Percentiles rank a stretch among this genome's conserved stretches.
Conservation (phyloP, 2,329 filamentous ascomycete genomes). For the Fusarium setosum region DNA sequence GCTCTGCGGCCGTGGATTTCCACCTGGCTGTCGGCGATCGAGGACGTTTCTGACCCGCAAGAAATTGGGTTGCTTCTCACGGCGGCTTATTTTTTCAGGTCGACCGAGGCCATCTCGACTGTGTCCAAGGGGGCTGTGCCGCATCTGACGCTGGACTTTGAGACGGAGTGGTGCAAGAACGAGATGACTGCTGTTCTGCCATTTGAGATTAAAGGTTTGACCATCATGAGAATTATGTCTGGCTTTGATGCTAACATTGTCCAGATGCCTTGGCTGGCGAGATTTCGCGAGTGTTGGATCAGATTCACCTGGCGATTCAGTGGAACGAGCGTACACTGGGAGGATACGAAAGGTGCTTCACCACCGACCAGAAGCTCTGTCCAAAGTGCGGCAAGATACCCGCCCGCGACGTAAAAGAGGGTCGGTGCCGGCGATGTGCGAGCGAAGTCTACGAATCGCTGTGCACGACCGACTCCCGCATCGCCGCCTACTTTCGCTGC, state of each 20-base stretch:
- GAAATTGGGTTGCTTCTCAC: neutral
- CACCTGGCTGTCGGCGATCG: neutral
- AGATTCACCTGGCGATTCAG: neutral
- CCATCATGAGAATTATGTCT: neutral
- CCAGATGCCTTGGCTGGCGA: neutral
- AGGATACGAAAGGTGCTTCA: neutral
- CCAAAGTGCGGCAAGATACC: neutral
- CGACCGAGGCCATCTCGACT: neutral
- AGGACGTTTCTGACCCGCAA: neutral
- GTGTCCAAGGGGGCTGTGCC: neutral
- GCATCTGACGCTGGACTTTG: constrained; percentile 1
- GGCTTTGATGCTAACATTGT: neutral
- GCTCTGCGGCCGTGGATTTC: neutral
- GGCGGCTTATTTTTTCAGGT: constrained; percentile 2
- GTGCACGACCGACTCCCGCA: neutral
- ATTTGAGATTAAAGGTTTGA: neutral
- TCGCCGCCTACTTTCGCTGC: neutral
- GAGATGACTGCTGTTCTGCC: neutral
- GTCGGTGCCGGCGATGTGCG: neutral
- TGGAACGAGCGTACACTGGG: neutral
- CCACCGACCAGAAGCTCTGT: neutral
- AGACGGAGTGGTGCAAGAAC: neutral
- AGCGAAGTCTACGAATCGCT: neutral
- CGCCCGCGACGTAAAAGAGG: neutral
- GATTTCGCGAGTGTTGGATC: neutral